Base-by-base conservation (phyloP, 352 stramenopile species). In the Globisporangium solare region DNA sequence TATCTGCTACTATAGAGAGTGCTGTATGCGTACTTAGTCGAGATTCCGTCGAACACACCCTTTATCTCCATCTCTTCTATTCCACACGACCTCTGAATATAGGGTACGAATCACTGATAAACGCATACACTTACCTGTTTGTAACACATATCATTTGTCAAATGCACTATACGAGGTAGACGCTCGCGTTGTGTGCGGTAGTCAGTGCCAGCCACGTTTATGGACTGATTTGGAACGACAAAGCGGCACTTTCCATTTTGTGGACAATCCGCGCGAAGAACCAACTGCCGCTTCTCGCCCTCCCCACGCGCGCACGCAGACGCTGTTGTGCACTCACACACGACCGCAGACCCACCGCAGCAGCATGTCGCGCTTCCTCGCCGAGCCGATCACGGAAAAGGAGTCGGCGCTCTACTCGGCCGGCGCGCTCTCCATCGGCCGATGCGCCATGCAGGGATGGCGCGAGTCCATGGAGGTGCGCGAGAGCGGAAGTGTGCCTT, bases 401-500 rank as follows among this genome's bases (percentile, higher is more conserved):
- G 67, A 79, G 22, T 88, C 81, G 41, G 63, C 66, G 47, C 62
- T 56, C 43, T 74, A 74, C 60, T 66, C 54, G 1, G 74, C 66
- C 27, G 63, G 70, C 4, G 75, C 70, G 27, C 62, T 95, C 54
- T 56, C 50, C n/a, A 84, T 95, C 53, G 83, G 72, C 61, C 86
- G 76, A 56, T 67, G 77, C 21, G 66, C 71, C 47, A 95, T 95
- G 85, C 85, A 95, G 54, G 85, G 85, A 20, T 95, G 85, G 85
- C 79, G 85, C 24, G 82, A 92, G 49, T 74, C 74, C 1, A 95
- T 95, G 85, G 85, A 95, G 76, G 85, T 89, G 27, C 8, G 15
- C n/a, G 11, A 3, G n/a, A 45, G 24, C 15, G 17, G n/a, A 12
- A 0, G 17, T 6, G 47, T 48, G 27, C 21, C n/a, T n/a, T 6